These are phyloP conservation scores for Ophiostoma triangulosporum DNA, from an alignment of 2,329 filamentous ascomycete species.

Conservation along the genomic window DNA sequence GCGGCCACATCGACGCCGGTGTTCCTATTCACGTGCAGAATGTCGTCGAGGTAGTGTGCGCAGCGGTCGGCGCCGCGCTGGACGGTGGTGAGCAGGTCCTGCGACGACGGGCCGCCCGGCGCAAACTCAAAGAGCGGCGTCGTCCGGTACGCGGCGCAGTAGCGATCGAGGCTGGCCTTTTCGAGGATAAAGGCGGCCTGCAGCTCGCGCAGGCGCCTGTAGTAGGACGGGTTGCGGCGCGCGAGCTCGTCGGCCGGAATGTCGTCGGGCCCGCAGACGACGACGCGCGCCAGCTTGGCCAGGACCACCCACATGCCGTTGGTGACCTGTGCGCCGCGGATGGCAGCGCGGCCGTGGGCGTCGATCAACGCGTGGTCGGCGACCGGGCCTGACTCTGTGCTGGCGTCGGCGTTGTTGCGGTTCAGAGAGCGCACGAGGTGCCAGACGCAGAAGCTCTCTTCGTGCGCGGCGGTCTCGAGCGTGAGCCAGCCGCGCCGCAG, in stretches of 20 bases:
- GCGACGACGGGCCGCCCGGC: neutral
- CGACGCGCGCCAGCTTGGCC: neutral
- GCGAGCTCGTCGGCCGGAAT: neutral
- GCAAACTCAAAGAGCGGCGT: neutral
- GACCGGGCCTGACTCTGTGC: neutral
- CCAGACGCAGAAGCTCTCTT: slow-evolving; percentile 1
- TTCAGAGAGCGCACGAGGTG: neutral
- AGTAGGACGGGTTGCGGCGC: neutral
- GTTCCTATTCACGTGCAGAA: neutral
- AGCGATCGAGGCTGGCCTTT: neutral
- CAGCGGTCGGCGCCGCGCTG: neutral
- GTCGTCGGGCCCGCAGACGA: neutral
- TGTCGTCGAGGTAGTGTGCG: neutral
- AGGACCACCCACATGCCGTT: neutral
- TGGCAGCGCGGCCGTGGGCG: neutral
- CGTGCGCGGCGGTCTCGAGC: neutral
- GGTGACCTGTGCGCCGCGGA: neutral
- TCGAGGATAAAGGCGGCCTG: neutral
- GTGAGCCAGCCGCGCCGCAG: neutral
- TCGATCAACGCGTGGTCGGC: neutral
- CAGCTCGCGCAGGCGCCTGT: neutral
- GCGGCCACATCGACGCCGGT: neutral
- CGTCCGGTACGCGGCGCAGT: neutral
- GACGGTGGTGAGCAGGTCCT: neutral
- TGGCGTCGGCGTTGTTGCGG: neutral